Base-by-base conservation (phyloP, 345 rosid species). In the Garcia nutans region DNA sequence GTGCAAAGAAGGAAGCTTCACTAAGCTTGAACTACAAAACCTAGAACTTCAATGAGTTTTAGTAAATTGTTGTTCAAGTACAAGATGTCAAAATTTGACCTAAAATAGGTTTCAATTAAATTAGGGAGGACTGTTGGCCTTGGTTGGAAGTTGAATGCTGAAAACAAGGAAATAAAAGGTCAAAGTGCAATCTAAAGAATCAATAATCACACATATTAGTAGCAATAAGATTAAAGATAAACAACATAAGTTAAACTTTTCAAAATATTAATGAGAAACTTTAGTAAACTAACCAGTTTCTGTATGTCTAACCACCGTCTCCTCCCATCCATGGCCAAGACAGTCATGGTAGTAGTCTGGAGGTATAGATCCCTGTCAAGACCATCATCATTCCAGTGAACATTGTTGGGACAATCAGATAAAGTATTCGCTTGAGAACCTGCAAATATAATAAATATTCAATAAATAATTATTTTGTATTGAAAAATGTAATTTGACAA, bases 271-370 rank as follows among this genome's bases (percentile, higher is more conserved):
- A 67, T 57, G 77, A 74, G 77, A 77, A 77, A 49, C 44, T 67
- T 67, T 57, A 73, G 64, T 56, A 71, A 71, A 80, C 93, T 85
- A 71, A 96, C 99, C 96, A 92, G 84, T 80, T 88, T 84, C 57
- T 87, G 82, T 83, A 93, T 89, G 86, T 96, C 99, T 83, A 96
- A 80, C 99, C 99, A 96, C 71, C 99, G 89, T 83, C 97, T 87
- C 85, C 93, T 93, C 74, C 99, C 99, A 78, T 96, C 99, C 99
- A 96, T 96, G 70, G 99, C 99, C 91, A 96, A 90, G 83, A 93
- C 87, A 42, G 98, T 96, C 76, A 96, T 88, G 20, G 95, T 92
- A 58, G 86, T 86, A 72, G 94, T 84, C 81, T 88, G 86, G 72
- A 96, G 93, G 79, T 90, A 89, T 45, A 96, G 81, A 86, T 96